phyloP scores from a whole-genome alignment of 129 eudicot species.

The Lactuca saligna region DNA sequence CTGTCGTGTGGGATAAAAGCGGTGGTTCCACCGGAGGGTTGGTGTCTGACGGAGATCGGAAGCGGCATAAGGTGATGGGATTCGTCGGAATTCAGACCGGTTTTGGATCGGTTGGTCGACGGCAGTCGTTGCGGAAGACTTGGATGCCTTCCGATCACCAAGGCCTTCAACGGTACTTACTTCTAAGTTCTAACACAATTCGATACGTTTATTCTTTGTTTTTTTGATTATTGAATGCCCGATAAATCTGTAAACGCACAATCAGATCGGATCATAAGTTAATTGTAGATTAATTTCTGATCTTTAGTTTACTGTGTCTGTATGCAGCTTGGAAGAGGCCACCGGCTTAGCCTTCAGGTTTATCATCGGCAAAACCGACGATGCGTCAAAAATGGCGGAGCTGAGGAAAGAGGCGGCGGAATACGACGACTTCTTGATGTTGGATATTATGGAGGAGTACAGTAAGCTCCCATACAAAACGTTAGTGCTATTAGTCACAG shows the following conservation, averaged over 20 bases:
- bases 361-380: constrained; percentile 58
- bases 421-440: constrained; percentile 60
- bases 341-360: constrained; percentile 71
- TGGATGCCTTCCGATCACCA: constrained; percentile 92
- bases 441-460: constrained; percentile 59
- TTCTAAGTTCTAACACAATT: not conserved
- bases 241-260: not conserved
- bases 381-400: constrained; percentile 52
- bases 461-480: constrained; percentile 64
- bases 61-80: constrained; percentile 81
- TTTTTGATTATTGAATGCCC: not conserved
- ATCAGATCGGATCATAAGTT: constrained; percentile 28
- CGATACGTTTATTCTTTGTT: constrained; percentile 5
- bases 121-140: constrained; percentile 70
- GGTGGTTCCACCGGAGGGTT: constrained; percentile 15
- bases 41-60: constrained; percentile 36
- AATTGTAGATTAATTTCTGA: constrained; percentile 4
- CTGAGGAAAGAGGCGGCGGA: constrained; percentile 56
- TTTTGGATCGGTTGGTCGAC: constrained; percentile 67
- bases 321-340: constrained; percentile 63
- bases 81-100: constrained; percentile 96
- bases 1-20: constrained; percentile 71
- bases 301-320: not conserved
- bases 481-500: constrained; percentile 39
- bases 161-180: constrained; percentile 63